phyloP scores from a whole-genome alignment of 2,329 filamentous ascomycete species.

The Magnaporthales sp. region DNA sequence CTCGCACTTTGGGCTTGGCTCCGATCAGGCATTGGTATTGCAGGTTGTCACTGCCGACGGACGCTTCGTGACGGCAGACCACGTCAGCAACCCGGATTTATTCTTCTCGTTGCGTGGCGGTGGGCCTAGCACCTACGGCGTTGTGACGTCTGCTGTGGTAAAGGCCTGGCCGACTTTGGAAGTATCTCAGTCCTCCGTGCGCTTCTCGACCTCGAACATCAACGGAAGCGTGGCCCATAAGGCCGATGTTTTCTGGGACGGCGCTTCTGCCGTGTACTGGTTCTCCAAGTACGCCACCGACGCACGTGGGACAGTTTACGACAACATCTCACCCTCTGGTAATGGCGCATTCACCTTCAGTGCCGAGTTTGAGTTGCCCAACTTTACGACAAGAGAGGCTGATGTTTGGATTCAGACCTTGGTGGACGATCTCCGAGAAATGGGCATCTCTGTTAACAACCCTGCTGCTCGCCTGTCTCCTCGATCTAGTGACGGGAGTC shows the following conservation, averaged over 20 bases:
- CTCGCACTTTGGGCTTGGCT: constrained; percentile 37
- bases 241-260: constrained; percentile 19
- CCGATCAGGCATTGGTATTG: constrained; percentile 39
- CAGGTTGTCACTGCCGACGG: constrained; percentile 39
- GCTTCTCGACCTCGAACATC: constrained; percentile 5
- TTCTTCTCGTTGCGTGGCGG: constrained; percentile 49
- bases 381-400: constrained; percentile 15
- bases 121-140: constrained; percentile 24
- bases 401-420: constrained; percentile 23
- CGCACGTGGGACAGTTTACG: constrained; percentile 25
- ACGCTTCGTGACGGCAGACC: constrained; percentile 29
- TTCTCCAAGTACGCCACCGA: constrained; percentile 24
- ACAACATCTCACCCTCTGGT: constrained; percentile 18
- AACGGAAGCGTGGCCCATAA: constrained; percentile 4
- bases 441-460: constrained; percentile 19
- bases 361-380: constrained; percentile 24
- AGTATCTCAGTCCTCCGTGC: constrained; percentile 8
- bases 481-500: constrained; percentile 1
- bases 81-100: constrained; percentile 34
- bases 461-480: constrained; percentile 4
- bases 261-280: constrained; percentile 22
- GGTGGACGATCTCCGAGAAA: constrained; percentile 19
- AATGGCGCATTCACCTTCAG: constrained; percentile 21
- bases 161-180: constrained; percentile 10
- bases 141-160: constrained; percentile 12